Conservation (phyloP, 768 basidiomycete genomes). For the Kwoniella botswanensis region DNA sequence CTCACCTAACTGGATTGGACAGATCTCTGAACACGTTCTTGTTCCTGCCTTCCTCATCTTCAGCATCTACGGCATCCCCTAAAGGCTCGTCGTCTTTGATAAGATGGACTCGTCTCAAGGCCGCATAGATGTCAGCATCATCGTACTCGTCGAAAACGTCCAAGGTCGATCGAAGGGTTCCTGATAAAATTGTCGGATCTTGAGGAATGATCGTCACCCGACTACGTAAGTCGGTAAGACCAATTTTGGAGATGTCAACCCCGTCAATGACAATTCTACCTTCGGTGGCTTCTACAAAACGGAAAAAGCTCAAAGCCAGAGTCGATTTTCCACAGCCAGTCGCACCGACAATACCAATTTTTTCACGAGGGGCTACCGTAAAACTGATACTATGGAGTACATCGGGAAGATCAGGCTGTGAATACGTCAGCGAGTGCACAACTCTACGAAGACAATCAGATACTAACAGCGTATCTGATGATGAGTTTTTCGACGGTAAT, state of each 20-base stretch:
- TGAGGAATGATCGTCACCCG: conserved; percentile 72
- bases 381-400: conserved; percentile 82
- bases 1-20: conserved; percentile 43
- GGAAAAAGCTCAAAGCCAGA: conserved; percentile 78
- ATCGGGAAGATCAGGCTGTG: conserved; percentile 80
- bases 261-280: conserved; percentile 77
- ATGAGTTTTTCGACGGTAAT: conserved; percentile 74
- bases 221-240: conserved; percentile 79
- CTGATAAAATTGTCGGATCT: conserved; percentile 87
- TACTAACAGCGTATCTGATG: conserved; percentile 64
- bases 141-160: conserved; percentile 87
- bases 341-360: conserved; percentile 64
- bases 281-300: conserved; percentile 82
- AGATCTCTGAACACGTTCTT: conserved; percentile 56
- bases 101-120: conserved; percentile 56
- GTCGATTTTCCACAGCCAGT: conserved; percentile 57
- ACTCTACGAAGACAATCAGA: too few relatives aligned
- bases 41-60: conserved; percentile 48
- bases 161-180: conserved; percentile 76
- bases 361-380: conserved; percentile 73
- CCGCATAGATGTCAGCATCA: conserved; percentile 71
- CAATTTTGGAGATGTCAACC: conserved; percentile 75
- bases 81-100: conserved; percentile 43
- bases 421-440: conserved; percentile 13
- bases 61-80: conserved; percentile 9